Percentiles rank a stretch among this genome's conserved stretches.
phyloP scores from a whole-genome alignment of 352 stramenopile genomes.

The Globisporangium megalacanthum region DNA sequence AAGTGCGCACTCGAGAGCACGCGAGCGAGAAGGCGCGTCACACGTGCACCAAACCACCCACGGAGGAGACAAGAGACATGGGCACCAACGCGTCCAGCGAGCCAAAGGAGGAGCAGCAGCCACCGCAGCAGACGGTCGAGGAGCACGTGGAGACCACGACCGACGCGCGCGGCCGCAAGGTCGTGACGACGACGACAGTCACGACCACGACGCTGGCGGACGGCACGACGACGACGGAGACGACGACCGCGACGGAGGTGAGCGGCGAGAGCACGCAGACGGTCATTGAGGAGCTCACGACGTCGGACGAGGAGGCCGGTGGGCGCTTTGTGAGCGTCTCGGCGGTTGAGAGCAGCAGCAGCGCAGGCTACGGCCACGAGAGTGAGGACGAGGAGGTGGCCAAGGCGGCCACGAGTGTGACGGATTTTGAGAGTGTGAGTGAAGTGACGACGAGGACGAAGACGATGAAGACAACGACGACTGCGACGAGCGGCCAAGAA shows the following conservation, averaged over 20 bases:
- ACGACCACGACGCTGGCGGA: conserved; percentile 13
- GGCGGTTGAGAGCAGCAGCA: background rate
- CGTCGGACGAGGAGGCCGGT: conserved; percentile 7
- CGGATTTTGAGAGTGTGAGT: conserved; percentile 17
- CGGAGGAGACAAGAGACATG: conserved; percentile 1
- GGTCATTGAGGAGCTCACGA: conserved; percentile 13
- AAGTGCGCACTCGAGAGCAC: too few species aligned
- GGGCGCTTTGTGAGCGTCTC: conserved; percentile 10
- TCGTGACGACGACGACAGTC: conserved; percentile 9
- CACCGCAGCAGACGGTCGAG: conserved; percentile 3
- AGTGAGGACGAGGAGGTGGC: conserved; percentile 5
- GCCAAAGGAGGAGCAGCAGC: conserved; percentile 7
- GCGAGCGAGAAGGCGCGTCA: too few species aligned
- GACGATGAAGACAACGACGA: background rate
- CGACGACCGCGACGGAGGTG: conserved; percentile 9
- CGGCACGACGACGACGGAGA: conserved; percentile 13
- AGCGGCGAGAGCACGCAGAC: conserved; percentile 8
- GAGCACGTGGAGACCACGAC: conserved; percentile 12
- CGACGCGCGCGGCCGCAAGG: conserved; percentile 9
- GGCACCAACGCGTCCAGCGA: conserved; percentile 14
- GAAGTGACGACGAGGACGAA: background rate
- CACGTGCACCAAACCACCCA: too few species aligned
- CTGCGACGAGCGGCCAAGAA: background rate
- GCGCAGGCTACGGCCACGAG: background rate
- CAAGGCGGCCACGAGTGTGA: conserved; percentile 10